Evolutionary conservation across 2,329 filamentous ascomycete species (phyloP), one percentile per base, ranked within the genome.

Genomic region (Arthrobotrys musiformis): DNA sequence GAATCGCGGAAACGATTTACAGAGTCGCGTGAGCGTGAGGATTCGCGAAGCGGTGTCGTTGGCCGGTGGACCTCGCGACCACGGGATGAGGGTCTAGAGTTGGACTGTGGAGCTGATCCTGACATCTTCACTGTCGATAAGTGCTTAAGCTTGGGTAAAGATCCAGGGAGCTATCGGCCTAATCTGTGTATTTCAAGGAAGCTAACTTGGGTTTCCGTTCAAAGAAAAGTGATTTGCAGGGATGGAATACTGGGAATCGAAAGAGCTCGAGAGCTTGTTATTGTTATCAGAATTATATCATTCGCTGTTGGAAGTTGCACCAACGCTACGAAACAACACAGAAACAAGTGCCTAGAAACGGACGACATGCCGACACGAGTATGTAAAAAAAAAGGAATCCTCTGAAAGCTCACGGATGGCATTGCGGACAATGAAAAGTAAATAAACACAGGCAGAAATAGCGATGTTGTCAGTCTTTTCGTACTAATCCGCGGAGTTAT

Each of bases 31-130:
- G 92, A 93, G 63, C 94, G 91, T 2, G 94, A 97, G 19, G 92
- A 93, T 15, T 94, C 92, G 58, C 94, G 92, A 8, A 99, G 89
- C 30, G 95, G 95, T 2, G 95, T 98, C 1, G 94, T 97, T 22
- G 94, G 95, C 78, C 93, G 90, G 46, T 77, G 44, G 48, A 48
- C 37, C 22, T 77, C 73, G 6, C 73, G 73, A 24, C 73, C 73
- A 1, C 73, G 73, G 22, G 73, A 77, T n/a, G 48, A 46, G 15
- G 73, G 66, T 35, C 73, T 50, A 4, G 73, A 77, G 24, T 52
- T 56, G 17, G 73, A 77, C 24, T 66, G 54, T 6, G 60, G 50
- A 42, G 37, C 48, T 46, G 56, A 54, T n/a, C 50, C 58, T 8
- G 66, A 62, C 66, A 68, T 70, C 42, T 26, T 35, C 4, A 19